Percentiles rank a stretch among this genome's conserved stretches.
These are phyloP conservation scores for Cryphonectria carpinicola DNA, from an alignment of 2,329 filamentous ascomycete species.

Conservation along the genomic window DNA sequence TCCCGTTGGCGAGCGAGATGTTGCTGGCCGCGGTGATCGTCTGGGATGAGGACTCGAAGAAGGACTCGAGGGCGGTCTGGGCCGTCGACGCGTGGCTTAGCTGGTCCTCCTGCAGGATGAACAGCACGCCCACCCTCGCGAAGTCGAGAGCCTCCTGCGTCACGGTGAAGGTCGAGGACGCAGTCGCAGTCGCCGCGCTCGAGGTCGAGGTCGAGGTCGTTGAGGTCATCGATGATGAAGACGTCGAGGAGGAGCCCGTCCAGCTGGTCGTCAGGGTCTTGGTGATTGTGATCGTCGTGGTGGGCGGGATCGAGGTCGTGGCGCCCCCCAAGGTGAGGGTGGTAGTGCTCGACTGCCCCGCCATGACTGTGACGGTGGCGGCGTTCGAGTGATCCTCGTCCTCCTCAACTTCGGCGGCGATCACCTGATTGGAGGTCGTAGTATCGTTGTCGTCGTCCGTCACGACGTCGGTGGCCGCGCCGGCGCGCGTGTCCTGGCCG, in stretches of 20 bases:
- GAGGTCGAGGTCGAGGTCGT: constrained; percentile 31
- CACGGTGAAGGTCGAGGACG: constrained; percentile 47
- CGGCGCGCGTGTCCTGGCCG: constrained; percentile 50
- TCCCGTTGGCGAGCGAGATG: constrained; percentile 42
- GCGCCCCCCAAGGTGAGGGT: constrained; percentile 37
- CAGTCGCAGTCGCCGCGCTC: constrained; percentile 30
- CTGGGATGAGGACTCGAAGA: constrained; percentile 51
- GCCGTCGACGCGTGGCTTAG: constrained; percentile 56
- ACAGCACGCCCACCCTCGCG: constrained; percentile 64
- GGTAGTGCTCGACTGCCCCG: constrained; percentile 38
- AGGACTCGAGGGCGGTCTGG: constrained; percentile 57
- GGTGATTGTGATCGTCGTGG: constrained; percentile 34
- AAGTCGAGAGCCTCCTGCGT: constrained; percentile 66
- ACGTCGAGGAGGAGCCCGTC: constrained; percentile 31
- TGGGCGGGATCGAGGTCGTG: constrained; percentile 28
- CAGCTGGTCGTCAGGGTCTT: constrained; percentile 35
- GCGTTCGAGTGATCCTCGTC: constrained; percentile 31
- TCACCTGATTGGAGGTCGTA: constrained; percentile 25
- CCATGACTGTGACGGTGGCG: constrained; percentile 40
- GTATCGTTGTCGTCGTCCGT: constrained; percentile 29
- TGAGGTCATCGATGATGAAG: constrained; percentile 32
- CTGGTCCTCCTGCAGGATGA: constrained; percentile 60
- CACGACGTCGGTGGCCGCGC: constrained; percentile 36
- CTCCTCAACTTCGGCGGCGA: constrained; percentile 31
- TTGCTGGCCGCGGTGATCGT: constrained; percentile 41